Evolutionary conservation across 139 green algal genomes (phyloP).

Genomic region (Spirogloea muscicola): DNA sequence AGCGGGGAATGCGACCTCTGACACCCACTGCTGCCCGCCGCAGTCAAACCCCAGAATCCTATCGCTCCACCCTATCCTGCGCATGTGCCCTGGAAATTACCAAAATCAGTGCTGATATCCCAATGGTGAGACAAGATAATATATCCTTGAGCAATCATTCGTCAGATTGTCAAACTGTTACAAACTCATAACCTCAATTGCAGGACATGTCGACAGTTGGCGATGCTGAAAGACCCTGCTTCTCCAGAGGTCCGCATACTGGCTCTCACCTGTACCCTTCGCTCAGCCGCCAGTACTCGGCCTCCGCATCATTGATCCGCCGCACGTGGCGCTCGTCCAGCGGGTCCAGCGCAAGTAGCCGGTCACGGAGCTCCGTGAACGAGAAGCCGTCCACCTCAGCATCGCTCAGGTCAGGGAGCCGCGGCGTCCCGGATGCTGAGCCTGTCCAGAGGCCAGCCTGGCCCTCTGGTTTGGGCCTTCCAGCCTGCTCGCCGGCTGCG

Average conservation of each 20-base stretch:
- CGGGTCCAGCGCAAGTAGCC: conserved; percentile 67
- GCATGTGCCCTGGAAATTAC: no score
- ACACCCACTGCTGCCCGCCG: conserved; percentile 95
- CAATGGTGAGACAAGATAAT: no score
- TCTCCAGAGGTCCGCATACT: no score
- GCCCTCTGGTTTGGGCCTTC: neutral
- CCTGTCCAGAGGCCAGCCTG: neutral
- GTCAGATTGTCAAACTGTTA: no score
- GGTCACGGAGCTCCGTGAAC: conserved; percentile 72
- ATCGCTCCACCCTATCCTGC: conserved; percentile 65
- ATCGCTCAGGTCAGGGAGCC: neutral
- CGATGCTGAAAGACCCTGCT: no score
- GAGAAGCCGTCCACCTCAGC: neutral
- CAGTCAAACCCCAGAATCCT: conserved; percentile 97
- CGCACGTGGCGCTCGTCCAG: conserved; percentile 69
- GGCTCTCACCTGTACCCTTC: conserved; percentile 42
- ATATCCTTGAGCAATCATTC: no score
- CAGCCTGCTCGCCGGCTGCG: neutral
- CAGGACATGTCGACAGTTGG: no score
- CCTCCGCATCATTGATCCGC: conserved; percentile 83
- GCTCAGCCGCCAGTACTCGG: conserved; percentile 73
- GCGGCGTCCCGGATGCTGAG: neutral
- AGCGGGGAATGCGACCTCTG: conserved; percentile 75
- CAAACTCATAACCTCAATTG: no score
- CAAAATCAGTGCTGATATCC: no score